phyloP scores from a whole-genome alignment of 225 moss, liverwort and hornwort genomes.

The Straminergon stramineum region DNA sequence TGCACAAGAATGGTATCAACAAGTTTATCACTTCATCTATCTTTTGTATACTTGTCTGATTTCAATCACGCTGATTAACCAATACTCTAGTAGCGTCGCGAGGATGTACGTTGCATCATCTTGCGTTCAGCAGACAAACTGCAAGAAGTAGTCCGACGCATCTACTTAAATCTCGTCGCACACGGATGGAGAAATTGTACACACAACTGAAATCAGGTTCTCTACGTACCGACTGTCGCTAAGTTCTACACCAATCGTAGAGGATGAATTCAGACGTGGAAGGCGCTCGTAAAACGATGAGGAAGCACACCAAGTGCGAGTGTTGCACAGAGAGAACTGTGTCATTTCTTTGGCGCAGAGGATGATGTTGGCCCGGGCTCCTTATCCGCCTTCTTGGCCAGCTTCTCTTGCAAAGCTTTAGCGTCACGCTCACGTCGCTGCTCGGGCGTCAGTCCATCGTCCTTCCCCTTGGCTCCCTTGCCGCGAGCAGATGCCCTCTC shows the following conservation, averaged over 20 bases:
- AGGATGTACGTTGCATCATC: not conserved
- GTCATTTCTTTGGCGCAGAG: slow-evolving; percentile 28
- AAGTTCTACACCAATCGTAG: not conserved
- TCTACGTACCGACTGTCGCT: not conserved
- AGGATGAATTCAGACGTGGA: not conserved
- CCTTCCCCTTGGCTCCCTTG: slow-evolving; percentile 26
- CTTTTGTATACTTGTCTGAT: not conserved
- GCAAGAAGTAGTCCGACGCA: not conserved
- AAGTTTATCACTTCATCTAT: not conserved
- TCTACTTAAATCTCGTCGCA: not conserved
- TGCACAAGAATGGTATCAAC: not conserved
- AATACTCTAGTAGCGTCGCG: not conserved
- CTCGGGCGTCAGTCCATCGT: slow-evolving; percentile 54
- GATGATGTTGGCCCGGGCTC: slow-evolving; percentile 4
- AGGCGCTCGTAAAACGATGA: not conserved
- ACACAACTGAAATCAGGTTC: not conserved
- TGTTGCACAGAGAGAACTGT: not conserved
- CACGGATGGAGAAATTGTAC: not conserved
- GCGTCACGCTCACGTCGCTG: slow-evolving; percentile 65
- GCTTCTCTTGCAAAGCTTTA: slow-evolving; percentile 60
- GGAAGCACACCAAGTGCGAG: not conserved
- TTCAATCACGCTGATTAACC: not conserved
- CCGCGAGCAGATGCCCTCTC: slow-evolving; percentile 45
- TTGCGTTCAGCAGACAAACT: not conserved
- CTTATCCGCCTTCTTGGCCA: slow-evolving; percentile 48